Evolutionary conservation across 257 asterid genomes (phyloP).

Genomic region (Leptodermis oblonga): DNA sequence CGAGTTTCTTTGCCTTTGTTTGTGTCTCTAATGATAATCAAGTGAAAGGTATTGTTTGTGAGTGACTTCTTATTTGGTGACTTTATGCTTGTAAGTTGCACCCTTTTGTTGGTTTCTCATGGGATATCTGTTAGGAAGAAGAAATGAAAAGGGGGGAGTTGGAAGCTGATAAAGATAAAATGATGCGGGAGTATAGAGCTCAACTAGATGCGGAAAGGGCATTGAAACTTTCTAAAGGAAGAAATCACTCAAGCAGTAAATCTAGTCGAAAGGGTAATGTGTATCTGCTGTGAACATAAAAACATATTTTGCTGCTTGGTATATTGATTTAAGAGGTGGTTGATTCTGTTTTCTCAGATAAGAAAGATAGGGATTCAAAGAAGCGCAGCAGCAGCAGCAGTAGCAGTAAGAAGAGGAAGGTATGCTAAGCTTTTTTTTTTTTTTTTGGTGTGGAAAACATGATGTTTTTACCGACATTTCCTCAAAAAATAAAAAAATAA

Average conservation of each 20-base stretch:
- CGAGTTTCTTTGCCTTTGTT: background rate
- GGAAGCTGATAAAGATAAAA: conserved; percentile 97
- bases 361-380: conserved; percentile 72
- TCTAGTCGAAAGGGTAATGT: conserved; percentile 64
- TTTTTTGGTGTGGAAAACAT: background rate
- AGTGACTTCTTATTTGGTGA: background rate
- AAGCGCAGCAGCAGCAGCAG: conserved; percentile 62
- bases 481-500: background rate
- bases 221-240: conserved; percentile 72
- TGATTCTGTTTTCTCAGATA: conserved; percentile 49
- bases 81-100: conserved; percentile 6
- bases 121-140: conserved; percentile 77
- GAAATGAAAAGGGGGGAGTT: conserved; percentile 93
- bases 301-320: conserved; percentile 4
- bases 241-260: conserved; percentile 76
- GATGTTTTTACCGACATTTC: background rate
- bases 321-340: conserved; percentile 11
- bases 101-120: conserved; percentile 23
- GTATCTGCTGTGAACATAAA: conserved; percentile 5
- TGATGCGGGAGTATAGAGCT: conserved; percentile 98
- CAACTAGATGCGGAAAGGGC: conserved; percentile 98
- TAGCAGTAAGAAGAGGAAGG: conserved; percentile 72
- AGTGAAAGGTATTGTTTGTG: background rate
- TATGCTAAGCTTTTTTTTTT: conserved; percentile 21
- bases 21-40: background rate